Percentiles rank a stretch among this genome's conserved stretches.
These are phyloP conservation scores for Diaporthe capsici DNA, from an alignment of 2,329 filamentous ascomycete species.

Conservation along the genomic window DNA sequence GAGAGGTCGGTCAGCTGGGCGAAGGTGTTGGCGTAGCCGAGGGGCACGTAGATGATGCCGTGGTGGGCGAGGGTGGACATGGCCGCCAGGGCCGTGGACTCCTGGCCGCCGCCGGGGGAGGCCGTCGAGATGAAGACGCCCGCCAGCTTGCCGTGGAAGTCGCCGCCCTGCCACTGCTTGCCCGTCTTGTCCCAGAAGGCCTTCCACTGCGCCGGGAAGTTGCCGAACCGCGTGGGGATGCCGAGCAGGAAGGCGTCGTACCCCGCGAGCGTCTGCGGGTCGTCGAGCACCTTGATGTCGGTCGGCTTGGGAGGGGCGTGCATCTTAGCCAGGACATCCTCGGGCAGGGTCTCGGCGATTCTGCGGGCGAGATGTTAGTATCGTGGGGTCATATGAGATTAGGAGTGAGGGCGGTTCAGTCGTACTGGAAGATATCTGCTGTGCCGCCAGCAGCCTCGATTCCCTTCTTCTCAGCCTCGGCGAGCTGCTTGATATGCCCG, in stretches of 20 bases:
- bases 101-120: slow-evolving; percentile 89
- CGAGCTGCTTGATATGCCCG: slow-evolving; percentile 88
- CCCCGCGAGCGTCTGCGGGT: slow-evolving; percentile 71
- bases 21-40: slow-evolving; percentile 91
- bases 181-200: slow-evolving; percentile 93
- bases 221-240: slow-evolving; percentile 96
- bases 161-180: slow-evolving; percentile 83
- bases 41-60: slow-evolving; percentile 95
- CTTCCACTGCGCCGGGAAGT: slow-evolving; percentile 98
- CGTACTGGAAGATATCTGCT: slow-evolving; percentile 86
- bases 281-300: slow-evolving; percentile 74
- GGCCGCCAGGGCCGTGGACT: slow-evolving; percentile 84
- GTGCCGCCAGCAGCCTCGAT: slow-evolving; percentile 88
- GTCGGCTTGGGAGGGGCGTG: slow-evolving; percentile 83
- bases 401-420: slow-evolving; percentile 28
- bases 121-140: slow-evolving; percentile 93
- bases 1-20: slow-evolving; percentile 75
- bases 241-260: slow-evolving; percentile 95
- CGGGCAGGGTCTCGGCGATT: slow-evolving; percentile 86
- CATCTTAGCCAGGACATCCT: slow-evolving; percentile 92
- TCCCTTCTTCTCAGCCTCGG: slow-evolving; percentile 91
- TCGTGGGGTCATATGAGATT: background rate
- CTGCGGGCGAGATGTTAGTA: slow-evolving; percentile 54
- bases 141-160: slow-evolving; percentile 88
- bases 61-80: slow-evolving; percentile 93